A percentile compares a stretch with the other conserved stretches of the same genome.
Conservation (phyloP, 1,284 basidiomycete species). For the Ganoderma meredithae region DNA sequence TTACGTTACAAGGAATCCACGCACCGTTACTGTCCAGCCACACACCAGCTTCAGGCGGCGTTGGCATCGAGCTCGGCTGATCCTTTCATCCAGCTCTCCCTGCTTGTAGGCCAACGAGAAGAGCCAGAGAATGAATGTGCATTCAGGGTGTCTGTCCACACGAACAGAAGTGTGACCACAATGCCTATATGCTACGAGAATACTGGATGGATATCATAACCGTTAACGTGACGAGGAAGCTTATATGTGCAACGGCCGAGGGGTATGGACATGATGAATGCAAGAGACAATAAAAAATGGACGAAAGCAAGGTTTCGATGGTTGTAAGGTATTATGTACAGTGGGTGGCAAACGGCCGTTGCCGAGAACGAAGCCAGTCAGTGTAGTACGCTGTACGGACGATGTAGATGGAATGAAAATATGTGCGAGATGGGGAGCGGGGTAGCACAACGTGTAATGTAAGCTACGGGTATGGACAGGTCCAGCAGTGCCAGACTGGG, state of each 20-base stretch:
- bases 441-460: neutral
- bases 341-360: slow-evolving; percentile 24
- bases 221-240: neutral
- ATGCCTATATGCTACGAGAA: neutral
- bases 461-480: slow-evolving; percentile 6
- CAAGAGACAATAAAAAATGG: slow-evolving; percentile 16
- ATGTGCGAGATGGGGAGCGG: neutral
- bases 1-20: no score
- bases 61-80: no score
- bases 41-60: no score
- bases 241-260: neutral
- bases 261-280: slow-evolving; percentile 14
- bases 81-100: no score
- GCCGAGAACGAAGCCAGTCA: slow-evolving; percentile 19
- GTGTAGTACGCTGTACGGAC: slow-evolving; percentile 17
- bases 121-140: no score
- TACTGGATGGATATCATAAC: neutral
- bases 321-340: slow-evolving; percentile 19
- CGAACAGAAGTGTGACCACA: neutral
- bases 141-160: neutral
- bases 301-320: neutral
- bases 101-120: no score
- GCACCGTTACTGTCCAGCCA: no score
- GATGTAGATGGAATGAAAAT: neutral
- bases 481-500: neutral